Conservation (phyloP, 805 yeast species). For the Blastobotrys mokoenaii region DNA sequence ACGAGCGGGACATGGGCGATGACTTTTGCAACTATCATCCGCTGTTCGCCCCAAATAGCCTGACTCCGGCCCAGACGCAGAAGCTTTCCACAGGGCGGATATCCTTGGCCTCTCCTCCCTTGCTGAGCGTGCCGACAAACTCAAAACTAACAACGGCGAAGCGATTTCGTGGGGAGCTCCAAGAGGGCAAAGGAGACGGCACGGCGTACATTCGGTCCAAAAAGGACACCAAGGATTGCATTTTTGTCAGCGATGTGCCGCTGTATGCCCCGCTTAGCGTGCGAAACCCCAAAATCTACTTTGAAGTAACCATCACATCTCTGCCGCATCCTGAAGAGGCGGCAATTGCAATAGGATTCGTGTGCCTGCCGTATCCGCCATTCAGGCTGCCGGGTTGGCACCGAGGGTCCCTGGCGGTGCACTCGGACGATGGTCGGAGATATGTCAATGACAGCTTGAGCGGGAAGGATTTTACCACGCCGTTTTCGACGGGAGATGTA, state of each 20-base stretch:
- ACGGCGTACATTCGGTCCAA: slow-evolving; percentile 13
- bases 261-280: slow-evolving; percentile 10
- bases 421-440: slow-evolving; percentile 23
- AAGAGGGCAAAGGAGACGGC: slow-evolving; percentile 11
- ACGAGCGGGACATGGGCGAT: slow-evolving; percentile 11
- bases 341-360: slow-evolving; percentile 20
- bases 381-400: slow-evolving; percentile 26
- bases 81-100: neutral
- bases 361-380: slow-evolving; percentile 22
- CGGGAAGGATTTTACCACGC: slow-evolving; percentile 17
- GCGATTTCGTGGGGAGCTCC: slow-evolving; percentile 15
- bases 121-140: slow-evolving; percentile 5
- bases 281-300: slow-evolving; percentile 13
- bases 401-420: slow-evolving; percentile 23
- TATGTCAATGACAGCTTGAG: slow-evolving; percentile 19
- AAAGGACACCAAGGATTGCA: slow-evolving; percentile 10
- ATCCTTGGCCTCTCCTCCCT: slow-evolving; percentile 10
- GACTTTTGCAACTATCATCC: slow-evolving; percentile 6
- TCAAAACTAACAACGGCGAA: slow-evolving; percentile 6
- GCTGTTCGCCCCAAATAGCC: slow-evolving; percentile 1
- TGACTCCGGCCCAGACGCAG: slow-evolving; percentile 1
- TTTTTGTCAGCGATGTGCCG: slow-evolving; percentile 14
- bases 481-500: slow-evolving; percentile 17
- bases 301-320: slow-evolving; percentile 19
- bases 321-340: slow-evolving; percentile 17